A percentile compares a stretch with the other conserved stretches of the same genome.
Evolutionary conservation across 805 yeast genomes (phyloP).

Genomic region (Hanseniaspora nectarophila): DNA sequence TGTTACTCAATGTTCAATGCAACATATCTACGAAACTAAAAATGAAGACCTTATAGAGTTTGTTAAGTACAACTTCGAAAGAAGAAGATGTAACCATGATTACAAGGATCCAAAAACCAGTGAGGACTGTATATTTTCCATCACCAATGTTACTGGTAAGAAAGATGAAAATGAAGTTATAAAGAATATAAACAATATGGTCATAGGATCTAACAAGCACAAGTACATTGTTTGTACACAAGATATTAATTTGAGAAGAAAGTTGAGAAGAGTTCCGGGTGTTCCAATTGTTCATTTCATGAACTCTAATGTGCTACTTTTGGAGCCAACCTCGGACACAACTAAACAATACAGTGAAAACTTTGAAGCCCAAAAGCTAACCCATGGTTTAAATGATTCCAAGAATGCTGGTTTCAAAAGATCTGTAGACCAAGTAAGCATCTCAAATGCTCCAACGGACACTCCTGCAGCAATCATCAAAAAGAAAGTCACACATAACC

Average conservation of each 20-base stretch:
- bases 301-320: slow-evolving; percentile 83
- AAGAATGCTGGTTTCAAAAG: slow-evolving; percentile 37
- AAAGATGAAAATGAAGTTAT: slow-evolving; percentile 7
- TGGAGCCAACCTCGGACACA: slow-evolving; percentile 83
- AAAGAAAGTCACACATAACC: slow-evolving; percentile 60
- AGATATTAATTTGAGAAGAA: slow-evolving; percentile 53
- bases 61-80: slow-evolving; percentile 66
- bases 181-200: slow-evolving; percentile 7
- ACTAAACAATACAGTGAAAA: slow-evolving; percentile 39
- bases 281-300: slow-evolving; percentile 70
- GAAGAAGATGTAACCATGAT: slow-evolving; percentile 84
- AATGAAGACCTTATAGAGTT: slow-evolving; percentile 66
- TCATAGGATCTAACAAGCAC: slow-evolving; percentile 50
- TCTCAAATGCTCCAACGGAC: slow-evolving; percentile 18
- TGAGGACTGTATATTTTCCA: slow-evolving; percentile 60
- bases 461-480: slow-evolving; percentile 24
- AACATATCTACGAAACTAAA: slow-evolving; percentile 59
- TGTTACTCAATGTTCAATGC: slow-evolving; percentile 87
- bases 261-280: slow-evolving; percentile 70
- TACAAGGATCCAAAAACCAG: slow-evolving; percentile 52
- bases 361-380: slow-evolving; percentile 57
- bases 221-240: slow-evolving; percentile 85
- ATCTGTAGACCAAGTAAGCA: slow-evolving; percentile 18
- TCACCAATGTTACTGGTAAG: slow-evolving; percentile 56
- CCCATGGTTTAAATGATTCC: slow-evolving; percentile 64